phyloP scores from a whole-genome alignment of 177 flowering plant species.

The Telopea speciosissima region DNA sequence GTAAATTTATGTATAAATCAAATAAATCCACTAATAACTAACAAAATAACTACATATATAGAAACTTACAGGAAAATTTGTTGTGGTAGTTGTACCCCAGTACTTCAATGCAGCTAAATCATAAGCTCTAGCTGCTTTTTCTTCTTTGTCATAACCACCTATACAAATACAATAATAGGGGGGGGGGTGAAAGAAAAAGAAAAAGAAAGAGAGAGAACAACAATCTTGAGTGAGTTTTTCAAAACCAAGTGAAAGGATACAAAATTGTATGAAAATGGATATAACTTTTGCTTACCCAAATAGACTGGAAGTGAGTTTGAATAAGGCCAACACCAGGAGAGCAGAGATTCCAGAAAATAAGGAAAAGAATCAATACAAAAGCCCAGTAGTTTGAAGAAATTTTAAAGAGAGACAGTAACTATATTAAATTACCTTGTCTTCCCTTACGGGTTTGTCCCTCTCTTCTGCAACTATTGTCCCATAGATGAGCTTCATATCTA shows the following conservation, averaged over 20 bases:
- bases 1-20: not conserved
- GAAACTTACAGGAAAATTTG: constrained; percentile 78
- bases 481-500: constrained; percentile 84
- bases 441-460: constrained; percentile 94
- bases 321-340: constrained; percentile 17
- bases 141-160: constrained; percentile 99
- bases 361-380: constrained; percentile 10
- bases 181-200: too few species aligned
- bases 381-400: not conserved
- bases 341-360: constrained; percentile 10
- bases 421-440: constrained; percentile 59
- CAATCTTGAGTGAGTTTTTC: not conserved
- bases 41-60: not conserved
- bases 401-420: not conserved
- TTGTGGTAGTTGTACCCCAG: constrained; percentile 91
- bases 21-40: not conserved
- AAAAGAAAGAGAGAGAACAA: constrained; percentile 1
- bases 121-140: constrained; percentile 92
- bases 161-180: constrained; percentile 6
- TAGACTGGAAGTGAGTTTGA: constrained; percentile 52
- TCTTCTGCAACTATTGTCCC: constrained; percentile 94
- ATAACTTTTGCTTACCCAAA: constrained; percentile 51
- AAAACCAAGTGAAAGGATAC: not conserved
- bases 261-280: constrained; percentile 3
- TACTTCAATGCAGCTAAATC: constrained; percentile 96